phyloP scores from a whole-genome alignment of 2,329 filamentous ascomycete species.

The Fusarium begoniae region DNA sequence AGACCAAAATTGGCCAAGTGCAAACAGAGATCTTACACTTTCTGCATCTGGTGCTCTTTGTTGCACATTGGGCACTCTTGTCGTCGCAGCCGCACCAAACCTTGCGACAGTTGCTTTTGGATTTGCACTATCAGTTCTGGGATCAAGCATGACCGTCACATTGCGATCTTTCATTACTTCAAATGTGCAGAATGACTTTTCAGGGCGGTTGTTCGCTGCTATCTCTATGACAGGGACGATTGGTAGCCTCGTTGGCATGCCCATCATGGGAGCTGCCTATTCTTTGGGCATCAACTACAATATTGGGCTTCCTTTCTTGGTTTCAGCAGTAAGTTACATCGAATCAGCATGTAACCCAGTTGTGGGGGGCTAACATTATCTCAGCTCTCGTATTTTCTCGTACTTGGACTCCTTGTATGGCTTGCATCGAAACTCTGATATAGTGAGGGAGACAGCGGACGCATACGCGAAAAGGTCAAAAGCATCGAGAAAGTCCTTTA shows the following conservation, averaged over 20 bases:
- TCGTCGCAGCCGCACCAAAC: background rate
- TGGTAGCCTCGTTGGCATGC: background rate
- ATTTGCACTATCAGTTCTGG: background rate
- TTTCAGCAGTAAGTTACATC: background rate
- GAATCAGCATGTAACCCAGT: rapidly evolving
- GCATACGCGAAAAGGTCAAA: background rate
- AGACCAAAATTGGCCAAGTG: background rate
- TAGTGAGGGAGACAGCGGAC: background rate
- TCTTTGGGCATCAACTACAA: background rate
- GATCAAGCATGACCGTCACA: background rate
- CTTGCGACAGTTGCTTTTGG: background rate
- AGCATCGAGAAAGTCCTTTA: too few relatives aligned
- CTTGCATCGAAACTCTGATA: background rate
- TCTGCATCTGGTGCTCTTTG: background rate
- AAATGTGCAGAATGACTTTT: background rate
- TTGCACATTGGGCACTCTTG: background rate
- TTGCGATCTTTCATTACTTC: slow-evolving; percentile 2
- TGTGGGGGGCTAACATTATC: background rate
- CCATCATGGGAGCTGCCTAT: background rate
- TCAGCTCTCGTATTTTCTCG: background rate
- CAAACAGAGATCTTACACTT: background rate
- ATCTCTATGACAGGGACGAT: background rate
- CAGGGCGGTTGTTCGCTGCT: background rate
- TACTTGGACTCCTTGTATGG: background rate
- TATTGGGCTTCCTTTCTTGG: background rate